Evolutionary conservation across 1,284 basidiomycete species (phyloP).

Genomic region (Puccinia coronata): DNA sequence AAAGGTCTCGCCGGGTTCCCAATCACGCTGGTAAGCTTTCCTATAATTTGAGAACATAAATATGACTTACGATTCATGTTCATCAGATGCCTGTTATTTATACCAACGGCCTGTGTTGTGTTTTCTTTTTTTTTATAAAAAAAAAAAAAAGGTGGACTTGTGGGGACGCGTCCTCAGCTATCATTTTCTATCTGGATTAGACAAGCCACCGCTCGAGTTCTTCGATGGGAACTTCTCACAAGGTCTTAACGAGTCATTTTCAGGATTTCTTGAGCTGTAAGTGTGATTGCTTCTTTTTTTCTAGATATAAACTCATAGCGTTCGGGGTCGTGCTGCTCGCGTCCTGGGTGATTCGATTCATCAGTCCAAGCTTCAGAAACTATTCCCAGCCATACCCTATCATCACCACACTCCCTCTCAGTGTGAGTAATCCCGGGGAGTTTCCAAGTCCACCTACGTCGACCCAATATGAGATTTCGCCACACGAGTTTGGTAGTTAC

Average conservation of each 20-base stretch:
- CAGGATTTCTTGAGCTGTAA: slow-evolving; percentile 34
- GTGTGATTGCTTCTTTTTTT: not conserved
- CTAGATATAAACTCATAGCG: not conserved
- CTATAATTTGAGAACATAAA: too few relatives aligned
- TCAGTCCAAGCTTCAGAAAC: slow-evolving; percentile 42
- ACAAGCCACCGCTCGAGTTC: slow-evolving; percentile 19
- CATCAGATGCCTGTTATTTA: not conserved
- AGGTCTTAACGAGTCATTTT: slow-evolving; percentile 44
- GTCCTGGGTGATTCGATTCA: not conserved
- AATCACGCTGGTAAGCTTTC: slow-evolving; percentile 20
- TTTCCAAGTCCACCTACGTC: slow-evolving; percentile 18
- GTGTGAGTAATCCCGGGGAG: not conserved
- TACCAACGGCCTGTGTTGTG: not conserved
- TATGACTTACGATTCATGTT: not conserved
- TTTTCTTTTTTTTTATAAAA: too few relatives aligned
- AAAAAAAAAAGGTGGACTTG: slow-evolving; percentile 46
- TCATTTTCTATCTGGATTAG: slow-evolving; percentile 37
- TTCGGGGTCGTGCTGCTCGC: not conserved
- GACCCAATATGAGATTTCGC: slow-evolving; percentile 38
- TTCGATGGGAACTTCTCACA: slow-evolving; percentile 25
- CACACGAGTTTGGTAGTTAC: slow-evolving; percentile 46
- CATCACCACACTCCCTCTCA: slow-evolving; percentile 33
- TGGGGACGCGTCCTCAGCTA: slow-evolving; percentile 49
- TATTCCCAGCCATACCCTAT: slow-evolving; percentile 43
- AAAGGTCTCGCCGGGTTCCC: slow-evolving; percentile 39